A percentile compares a stretch with the other conserved stretches of the same genome.
phyloP scores from a whole-genome alignment of 176 grass and related monocot species.

The Poa annua region DNA sequence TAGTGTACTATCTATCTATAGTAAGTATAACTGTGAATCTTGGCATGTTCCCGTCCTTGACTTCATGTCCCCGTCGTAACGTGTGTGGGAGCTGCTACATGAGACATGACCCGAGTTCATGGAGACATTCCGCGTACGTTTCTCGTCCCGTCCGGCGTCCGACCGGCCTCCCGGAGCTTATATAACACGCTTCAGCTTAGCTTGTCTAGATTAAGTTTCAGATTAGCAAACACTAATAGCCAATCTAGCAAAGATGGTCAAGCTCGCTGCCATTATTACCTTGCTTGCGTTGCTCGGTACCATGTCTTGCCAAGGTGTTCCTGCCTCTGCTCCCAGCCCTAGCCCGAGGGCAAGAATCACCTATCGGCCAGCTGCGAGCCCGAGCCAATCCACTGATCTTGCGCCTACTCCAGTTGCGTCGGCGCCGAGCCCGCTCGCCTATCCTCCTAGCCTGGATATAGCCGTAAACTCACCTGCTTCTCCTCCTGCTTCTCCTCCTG shows the following conservation, averaged over 20 bases:
- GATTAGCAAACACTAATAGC: neutral
- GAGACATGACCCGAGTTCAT: neutral
- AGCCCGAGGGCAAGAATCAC: neutral
- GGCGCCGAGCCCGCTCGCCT: neutral
- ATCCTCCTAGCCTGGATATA: neutral
- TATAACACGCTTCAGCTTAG: neutral
- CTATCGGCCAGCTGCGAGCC: neutral
- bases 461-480: neutral
- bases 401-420: neutral
- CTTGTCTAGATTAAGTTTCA: neutral
- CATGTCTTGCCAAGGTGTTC: slow-evolving; percentile 19
- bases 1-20: neutral
- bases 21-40: neutral
- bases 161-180: neutral
- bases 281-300: slow-evolving; percentile 25
- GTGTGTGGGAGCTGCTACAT: neutral
- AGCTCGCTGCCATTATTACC: slow-evolving; percentile 31
- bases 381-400: neutral
- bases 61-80: neutral
- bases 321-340: neutral
- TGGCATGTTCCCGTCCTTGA: slow-evolving; percentile 6
- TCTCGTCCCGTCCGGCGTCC: neutral
- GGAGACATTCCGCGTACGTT: neutral
- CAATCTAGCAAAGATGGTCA: neutral
- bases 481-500: slow-evolving; percentile 10